A percentile compares a stretch with the other conserved stretches of the same genome.
Conservation (phyloP, 208 protist genomes). For the Entamoeba moshkovskii region DNA sequence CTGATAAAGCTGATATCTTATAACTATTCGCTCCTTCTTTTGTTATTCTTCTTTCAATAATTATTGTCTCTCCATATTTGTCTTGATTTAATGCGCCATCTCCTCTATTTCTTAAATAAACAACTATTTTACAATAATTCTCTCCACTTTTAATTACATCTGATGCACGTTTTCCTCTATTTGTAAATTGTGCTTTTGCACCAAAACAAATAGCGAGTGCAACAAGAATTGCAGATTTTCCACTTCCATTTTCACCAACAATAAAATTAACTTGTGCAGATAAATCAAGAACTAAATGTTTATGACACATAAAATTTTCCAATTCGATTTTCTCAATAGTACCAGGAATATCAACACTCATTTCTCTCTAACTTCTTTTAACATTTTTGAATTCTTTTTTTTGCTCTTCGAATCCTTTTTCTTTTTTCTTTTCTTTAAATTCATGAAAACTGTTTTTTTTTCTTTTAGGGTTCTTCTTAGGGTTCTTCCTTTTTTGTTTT, state of each 20-base stretch:
- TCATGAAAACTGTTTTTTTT: too few relatives aligned
- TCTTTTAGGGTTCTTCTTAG: too few relatives aligned
- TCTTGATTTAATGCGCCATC: not conserved
- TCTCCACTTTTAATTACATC: constrained; percentile 5
- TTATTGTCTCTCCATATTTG: constrained; percentile 9
- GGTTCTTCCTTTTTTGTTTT: too few relatives aligned
- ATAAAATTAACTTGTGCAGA: constrained; percentile 16
- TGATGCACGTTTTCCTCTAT: not conserved
- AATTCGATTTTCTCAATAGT: constrained; percentile 7
- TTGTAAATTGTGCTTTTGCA: not conserved
- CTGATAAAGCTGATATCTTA: not conserved
- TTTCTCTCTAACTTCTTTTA: too few relatives aligned
- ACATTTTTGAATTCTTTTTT: too few relatives aligned
- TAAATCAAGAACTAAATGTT: constrained; percentile 10
- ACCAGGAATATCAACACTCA: not conserved
- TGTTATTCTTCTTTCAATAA: not conserved
- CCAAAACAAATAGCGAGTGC: constrained; percentile 15
- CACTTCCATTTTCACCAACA: constrained; percentile 13
- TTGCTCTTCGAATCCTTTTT: too few relatives aligned
- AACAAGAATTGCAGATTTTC: constrained; percentile 16
- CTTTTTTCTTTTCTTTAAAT: too few relatives aligned
- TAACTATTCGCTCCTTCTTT: not conserved
- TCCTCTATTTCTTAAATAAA: constrained; percentile 5
- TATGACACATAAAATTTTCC: constrained; percentile 25
- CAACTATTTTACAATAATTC: not conserved